Evolutionary conservation across 1,139 yeast genomes (phyloP).

Genomic region (Hyphopichia wangnamkhiaoensis): DNA sequence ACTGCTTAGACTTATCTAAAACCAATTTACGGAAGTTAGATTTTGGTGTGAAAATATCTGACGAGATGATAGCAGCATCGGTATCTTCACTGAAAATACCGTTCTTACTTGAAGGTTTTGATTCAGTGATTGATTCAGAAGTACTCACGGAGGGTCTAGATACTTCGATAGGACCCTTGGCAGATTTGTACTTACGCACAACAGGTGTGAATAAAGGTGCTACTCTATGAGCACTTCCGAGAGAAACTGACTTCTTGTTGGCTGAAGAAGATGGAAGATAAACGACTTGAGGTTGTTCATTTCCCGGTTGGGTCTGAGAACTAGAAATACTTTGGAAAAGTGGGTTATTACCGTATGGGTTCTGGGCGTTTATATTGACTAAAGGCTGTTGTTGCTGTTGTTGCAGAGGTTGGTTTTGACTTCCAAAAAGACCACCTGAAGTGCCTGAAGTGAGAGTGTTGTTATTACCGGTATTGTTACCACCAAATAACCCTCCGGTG

Average conservation of each 20-base stretch:
- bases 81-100: conserved; percentile 37
- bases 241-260: conserved; percentile 52
- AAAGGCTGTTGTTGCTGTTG: conserved; percentile 25
- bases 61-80: conserved; percentile 67
- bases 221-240: conserved; percentile 64
- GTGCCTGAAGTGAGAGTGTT: conserved; percentile 10
- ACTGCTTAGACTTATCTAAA: conserved; percentile 44
- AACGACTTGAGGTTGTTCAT: conserved; percentile 1
- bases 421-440: conserved; percentile 19
- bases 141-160: conserved; percentile 8
- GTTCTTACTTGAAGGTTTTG: conserved; percentile 14
- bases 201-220: conserved; percentile 45
- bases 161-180: conserved; percentile 8
- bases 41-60: conserved; percentile 74
- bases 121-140: conserved; percentile 1
- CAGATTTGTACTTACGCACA: conserved; percentile 13
- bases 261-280: neutral
- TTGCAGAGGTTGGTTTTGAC: conserved; percentile 14
- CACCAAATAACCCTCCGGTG: conserved; percentile 16
- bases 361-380: conserved; percentile 53
- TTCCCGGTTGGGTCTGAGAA: conserved; percentile 14
- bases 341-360: conserved; percentile 76
- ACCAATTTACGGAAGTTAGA: conserved; percentile 57
- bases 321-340: conserved; percentile 51
- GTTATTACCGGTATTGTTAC: conserved; percentile 8